phyloP scores from a whole-genome alignment of 345 rosid species.

The Eucalyptus camaldulensis region DNA sequence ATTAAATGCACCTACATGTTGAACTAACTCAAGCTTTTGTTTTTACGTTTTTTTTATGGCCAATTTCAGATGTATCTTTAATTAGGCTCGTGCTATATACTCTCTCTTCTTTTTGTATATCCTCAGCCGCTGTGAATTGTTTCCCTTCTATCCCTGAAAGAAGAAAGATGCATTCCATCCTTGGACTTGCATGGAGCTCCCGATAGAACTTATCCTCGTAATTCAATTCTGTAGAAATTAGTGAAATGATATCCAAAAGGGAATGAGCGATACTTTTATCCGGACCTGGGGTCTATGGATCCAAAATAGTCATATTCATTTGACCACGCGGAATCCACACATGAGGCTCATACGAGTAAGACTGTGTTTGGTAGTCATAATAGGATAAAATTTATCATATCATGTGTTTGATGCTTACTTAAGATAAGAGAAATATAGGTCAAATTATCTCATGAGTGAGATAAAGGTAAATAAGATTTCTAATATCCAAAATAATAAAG shows the following conservation, averaged over 20 bases:
- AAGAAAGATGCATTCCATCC: neutral
- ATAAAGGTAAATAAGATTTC: no score
- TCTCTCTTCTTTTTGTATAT: neutral
- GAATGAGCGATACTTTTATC: neutral
- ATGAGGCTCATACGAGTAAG: neutral
- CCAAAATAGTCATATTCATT: neutral
- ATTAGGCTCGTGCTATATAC: neutral
- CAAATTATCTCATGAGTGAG: no score
- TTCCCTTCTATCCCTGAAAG: neutral
- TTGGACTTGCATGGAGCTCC: neutral
- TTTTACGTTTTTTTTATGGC: neutral
- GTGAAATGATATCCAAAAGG: neutral
- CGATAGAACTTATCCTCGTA: neutral
- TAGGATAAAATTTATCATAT: no score
- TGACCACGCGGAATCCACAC: neutral
- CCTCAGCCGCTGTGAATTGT: neutral
- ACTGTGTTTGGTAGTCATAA: no score
- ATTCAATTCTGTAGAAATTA: neutral
- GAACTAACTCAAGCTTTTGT: neutral
- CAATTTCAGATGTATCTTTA: neutral
- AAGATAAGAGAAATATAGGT: no score
- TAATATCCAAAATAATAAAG: no score
- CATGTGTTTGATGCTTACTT: no score
- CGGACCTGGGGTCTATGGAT: neutral
- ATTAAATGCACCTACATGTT: neutral